Evolutionary conservation across 495 filamentous ascomycete species (phyloP).

Genomic region (Trichoderma virens): DNA sequence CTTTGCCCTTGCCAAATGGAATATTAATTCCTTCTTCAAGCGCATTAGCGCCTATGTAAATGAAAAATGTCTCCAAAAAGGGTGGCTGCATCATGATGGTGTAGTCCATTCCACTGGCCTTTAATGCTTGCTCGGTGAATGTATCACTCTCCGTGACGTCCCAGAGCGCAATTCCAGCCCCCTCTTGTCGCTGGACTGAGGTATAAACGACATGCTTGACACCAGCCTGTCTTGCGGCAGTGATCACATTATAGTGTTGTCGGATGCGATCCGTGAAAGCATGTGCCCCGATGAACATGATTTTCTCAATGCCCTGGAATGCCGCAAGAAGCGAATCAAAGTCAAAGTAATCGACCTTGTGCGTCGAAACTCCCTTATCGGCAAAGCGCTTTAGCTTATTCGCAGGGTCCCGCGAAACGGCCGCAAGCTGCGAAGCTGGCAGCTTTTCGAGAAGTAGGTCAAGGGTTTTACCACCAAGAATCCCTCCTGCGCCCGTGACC

Average conservation of each 20-base stretch:
- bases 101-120: background rate
- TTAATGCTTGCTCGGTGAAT: background rate
- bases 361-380: background rate
- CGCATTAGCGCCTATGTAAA: background rate
- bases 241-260: constrained; percentile 1
- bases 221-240: background rate
- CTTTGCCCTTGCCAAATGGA: background rate
- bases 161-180: background rate
- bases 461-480: background rate
- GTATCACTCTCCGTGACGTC: background rate
- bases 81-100: background rate
- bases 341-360: background rate
- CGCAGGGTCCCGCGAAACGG: background rate
- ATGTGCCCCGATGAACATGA: background rate
- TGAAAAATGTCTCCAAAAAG: background rate
- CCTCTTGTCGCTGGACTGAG: constrained; percentile 2
- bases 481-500: background rate
- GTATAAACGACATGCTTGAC: background rate
- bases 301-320: background rate
- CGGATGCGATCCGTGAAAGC: background rate
- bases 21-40: background rate
- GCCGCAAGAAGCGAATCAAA: background rate
- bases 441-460: background rate
- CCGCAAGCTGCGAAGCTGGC: background rate
- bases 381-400: background rate